phyloP scores from a whole-genome alignment of 148 eudicot genomes.

The Diospyros kaki region DNA sequence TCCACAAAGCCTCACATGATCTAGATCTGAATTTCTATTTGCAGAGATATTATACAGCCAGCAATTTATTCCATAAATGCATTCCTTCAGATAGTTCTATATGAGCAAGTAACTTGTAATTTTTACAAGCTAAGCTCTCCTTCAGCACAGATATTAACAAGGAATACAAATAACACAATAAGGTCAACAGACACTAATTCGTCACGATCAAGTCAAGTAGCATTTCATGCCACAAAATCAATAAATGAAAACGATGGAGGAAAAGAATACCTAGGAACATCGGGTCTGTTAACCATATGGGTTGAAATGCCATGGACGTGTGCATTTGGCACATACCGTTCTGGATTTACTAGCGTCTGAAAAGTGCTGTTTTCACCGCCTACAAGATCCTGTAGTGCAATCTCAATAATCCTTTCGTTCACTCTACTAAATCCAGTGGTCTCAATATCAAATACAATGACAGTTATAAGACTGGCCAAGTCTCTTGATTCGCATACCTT shows the following conservation, averaged over 20 bases:
- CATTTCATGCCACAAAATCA: background rate
- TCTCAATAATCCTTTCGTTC: constrained; percentile 64
- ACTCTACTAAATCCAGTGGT: constrained; percentile 70
- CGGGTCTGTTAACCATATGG: constrained; percentile 56
- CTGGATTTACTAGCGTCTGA: constrained; percentile 84
- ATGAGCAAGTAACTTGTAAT: background rate
- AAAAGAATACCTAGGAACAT: constrained; percentile 67
- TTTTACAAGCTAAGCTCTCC: background rate
- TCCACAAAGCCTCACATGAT: no score
- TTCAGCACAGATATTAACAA: background rate
- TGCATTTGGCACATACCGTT: constrained; percentile 44
- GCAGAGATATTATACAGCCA: background rate
- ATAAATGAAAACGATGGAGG: background rate
- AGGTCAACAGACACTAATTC: background rate
- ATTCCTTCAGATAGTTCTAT: background rate
- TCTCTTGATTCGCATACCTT: constrained; percentile 42
- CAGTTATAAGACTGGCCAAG: constrained; percentile 41
- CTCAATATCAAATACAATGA: constrained; percentile 76
- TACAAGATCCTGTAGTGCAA: constrained; percentile 69
- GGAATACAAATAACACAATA: background rate
- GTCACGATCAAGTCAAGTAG: background rate
- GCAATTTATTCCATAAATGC: background rate
- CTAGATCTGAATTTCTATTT: background rate
- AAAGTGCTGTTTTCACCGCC: constrained; percentile 88
- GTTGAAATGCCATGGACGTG: constrained; percentile 58